Percentiles rank a stretch among this genome's conserved stretches.
Conservation (phyloP, 352 stramenopile genomes). For the Globisporangium recalcitrans region DNA sequence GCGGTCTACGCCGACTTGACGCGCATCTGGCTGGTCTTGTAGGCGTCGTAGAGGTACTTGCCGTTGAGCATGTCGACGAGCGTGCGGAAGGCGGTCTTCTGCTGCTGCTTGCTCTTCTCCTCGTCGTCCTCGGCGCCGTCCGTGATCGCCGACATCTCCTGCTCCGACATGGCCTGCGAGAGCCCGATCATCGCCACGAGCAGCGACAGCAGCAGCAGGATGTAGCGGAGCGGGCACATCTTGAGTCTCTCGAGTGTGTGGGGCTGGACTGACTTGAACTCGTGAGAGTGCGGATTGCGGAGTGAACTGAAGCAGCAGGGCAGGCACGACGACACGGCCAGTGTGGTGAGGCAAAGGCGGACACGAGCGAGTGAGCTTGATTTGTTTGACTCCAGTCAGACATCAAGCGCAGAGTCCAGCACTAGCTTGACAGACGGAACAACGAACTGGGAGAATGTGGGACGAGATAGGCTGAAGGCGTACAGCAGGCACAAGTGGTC, state of each 20-base stretch:
- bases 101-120: constrained; percentile 37
- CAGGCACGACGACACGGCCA: neutral
- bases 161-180: constrained; percentile 70
- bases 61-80: constrained; percentile 86
- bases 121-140: constrained; percentile 63
- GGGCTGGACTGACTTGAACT: neutral
- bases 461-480: constrained; percentile 6
- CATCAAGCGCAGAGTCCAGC: constrained; percentile 3
- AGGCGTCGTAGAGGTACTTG: constrained; percentile 85
- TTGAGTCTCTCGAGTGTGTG: neutral
- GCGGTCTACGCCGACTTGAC: constrained; percentile 47
- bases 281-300: constrained; percentile 6
- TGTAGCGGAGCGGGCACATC: constrained; percentile 87
- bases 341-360: neutral
- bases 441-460: constrained; percentile 8
- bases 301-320: neutral
- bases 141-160: constrained; percentile 49
- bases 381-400: neutral
- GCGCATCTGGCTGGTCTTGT: constrained; percentile 49
- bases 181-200: constrained; percentile 81
- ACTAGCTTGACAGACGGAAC: constrained; percentile 12
- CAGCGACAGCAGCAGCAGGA: constrained; percentile 78
- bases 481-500: neutral
- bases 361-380: neutral
- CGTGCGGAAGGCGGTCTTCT: constrained; percentile 60